Evolutionary conservation across 306 rosid genomes (phyloP).

Genomic region (Cucumis melo): DNA sequence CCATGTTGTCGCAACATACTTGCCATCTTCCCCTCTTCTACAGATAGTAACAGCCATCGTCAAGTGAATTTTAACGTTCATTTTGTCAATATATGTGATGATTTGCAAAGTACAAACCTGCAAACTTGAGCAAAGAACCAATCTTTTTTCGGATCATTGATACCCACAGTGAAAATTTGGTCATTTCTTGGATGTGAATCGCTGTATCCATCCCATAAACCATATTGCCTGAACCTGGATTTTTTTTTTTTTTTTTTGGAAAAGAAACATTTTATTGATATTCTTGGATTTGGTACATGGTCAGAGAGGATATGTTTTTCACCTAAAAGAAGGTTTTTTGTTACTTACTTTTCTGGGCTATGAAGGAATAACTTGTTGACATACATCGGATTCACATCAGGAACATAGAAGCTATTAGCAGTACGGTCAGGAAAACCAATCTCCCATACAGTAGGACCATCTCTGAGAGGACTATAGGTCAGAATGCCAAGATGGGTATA

Average conservation of each 20-base stretch:
- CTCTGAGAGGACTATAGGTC: conserved; percentile 24
- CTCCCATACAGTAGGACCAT: conserved; percentile 37
- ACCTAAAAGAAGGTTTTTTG: not conserved
- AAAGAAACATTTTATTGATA: no score
- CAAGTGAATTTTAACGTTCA: not conserved
- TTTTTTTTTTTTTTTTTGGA: not conserved
- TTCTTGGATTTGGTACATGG: not conserved
- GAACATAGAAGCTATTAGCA: conserved; percentile 25
- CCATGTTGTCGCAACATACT: conserved; percentile 27
- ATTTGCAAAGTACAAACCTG: conserved; percentile 15
- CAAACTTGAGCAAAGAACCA: conserved; percentile 38
- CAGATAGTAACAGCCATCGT: not conserved
- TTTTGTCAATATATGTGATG: not conserved
- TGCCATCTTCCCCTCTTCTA: conserved; percentile 21
- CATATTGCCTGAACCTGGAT: conserved; percentile 33
- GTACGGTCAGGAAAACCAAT: conserved; percentile 35
- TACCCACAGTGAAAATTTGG: conserved; percentile 22
- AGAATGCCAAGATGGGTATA: conserved; percentile 19
- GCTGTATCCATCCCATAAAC: conserved; percentile 35
- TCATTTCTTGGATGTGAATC: conserved; percentile 23
- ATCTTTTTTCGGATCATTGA: conserved; percentile 25
- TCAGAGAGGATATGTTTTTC: not conserved
- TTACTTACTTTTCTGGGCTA: conserved; percentile 31
- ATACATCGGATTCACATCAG: conserved; percentile 32
- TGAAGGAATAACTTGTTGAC: conserved; percentile 28